A percentile compares a stretch with the other conserved stretches of the same genome.
Conservation (phyloP, 257 asterid genomes). For the Nicotiana noctiflora region DNA sequence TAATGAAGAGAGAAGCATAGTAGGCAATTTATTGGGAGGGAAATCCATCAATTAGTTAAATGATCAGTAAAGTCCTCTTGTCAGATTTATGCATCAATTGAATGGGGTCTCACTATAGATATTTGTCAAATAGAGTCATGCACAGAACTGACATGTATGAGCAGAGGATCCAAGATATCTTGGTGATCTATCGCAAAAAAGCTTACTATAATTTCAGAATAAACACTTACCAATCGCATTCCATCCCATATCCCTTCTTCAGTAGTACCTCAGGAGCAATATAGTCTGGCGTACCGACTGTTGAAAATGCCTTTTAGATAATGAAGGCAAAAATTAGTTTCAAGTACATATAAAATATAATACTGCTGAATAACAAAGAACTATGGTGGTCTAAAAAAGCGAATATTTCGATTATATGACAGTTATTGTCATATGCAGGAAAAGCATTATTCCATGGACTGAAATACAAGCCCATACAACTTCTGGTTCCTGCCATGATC, state of each 20-base stretch:
- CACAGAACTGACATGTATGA: background rate
- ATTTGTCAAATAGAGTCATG: background rate
- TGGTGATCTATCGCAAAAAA: background rate
- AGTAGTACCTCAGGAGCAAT: slow-evolving; percentile 96
- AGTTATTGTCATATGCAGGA: background rate
- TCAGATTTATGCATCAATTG: background rate
- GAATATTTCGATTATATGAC: too few species aligned
- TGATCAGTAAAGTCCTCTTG: background rate
- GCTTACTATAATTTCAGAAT: background rate
- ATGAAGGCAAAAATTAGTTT: slow-evolving; percentile 13
- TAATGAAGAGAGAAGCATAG: background rate
- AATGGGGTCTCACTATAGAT: background rate
- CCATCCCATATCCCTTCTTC: slow-evolving; percentile 98
- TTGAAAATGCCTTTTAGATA: slow-evolving; percentile 78
- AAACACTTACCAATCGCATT: slow-evolving; percentile 88
- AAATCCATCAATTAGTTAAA: background rate
- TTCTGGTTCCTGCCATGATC: background rate
- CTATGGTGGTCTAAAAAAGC: background rate
- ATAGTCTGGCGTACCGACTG: slow-evolving; percentile 98
- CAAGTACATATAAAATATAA: background rate
- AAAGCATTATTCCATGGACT: background rate
- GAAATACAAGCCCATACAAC: background rate
- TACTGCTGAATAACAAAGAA: background rate
- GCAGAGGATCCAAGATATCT: background rate
- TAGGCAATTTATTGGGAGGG: background rate